phyloP scores from a whole-genome alignment of 2,329 filamentous ascomycete genomes.

The Ophiostoma sp. region DNA sequence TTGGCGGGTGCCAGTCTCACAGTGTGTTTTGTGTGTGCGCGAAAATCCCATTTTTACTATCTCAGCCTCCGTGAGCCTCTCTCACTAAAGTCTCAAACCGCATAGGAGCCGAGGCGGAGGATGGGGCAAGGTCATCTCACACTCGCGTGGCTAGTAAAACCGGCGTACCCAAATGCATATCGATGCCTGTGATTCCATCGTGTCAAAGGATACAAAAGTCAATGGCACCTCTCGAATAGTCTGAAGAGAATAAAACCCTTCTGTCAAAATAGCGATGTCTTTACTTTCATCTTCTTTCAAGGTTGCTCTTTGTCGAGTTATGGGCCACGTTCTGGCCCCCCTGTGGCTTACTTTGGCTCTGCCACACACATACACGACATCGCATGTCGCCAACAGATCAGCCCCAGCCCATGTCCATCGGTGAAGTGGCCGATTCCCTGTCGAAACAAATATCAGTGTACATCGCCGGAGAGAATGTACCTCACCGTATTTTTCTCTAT shows the following conservation, averaged over 20 bases:
- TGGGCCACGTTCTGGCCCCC: background rate
- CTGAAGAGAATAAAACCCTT: background rate
- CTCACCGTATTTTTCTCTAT: background rate
- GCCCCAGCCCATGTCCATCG: background rate
- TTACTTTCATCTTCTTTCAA: background rate
- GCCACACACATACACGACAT: slow-evolving; percentile 10
- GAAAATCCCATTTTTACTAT: background rate
- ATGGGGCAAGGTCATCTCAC: background rate
- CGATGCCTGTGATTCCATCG: background rate
- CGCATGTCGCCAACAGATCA: background rate
- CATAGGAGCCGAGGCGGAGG: background rate
- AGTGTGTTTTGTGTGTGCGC: background rate
- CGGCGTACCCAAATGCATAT: background rate
- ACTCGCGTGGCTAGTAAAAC: background rate
- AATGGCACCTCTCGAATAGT: background rate
- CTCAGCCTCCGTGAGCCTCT: background rate
- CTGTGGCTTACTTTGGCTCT: background rate
- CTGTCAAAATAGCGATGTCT: too few relatives aligned
- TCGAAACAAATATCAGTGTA: background rate
- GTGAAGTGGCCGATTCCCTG: background rate
- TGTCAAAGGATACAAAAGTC: background rate
- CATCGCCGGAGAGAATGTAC: too few relatives aligned
- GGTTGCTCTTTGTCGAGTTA: background rate
- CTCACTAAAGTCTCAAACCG: background rate
- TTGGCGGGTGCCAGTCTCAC: too few relatives aligned